Evolutionary conservation across 1,284 basidiomycete species (phyloP).

Genomic region (Ceratobasidium sp.): DNA sequence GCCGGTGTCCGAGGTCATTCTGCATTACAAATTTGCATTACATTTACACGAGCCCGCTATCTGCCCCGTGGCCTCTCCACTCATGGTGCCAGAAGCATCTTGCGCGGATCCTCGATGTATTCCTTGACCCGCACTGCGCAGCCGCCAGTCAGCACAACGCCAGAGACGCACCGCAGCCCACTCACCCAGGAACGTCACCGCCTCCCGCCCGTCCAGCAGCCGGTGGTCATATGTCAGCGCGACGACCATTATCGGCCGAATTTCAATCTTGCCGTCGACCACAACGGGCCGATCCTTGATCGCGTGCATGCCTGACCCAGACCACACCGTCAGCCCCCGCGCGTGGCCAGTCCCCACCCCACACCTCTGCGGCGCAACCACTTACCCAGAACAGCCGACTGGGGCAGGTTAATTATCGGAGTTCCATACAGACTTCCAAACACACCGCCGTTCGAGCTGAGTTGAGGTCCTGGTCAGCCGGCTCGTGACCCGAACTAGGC

Average conservation of each 20-base stretch:
- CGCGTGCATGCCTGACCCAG: conserved; percentile 84
- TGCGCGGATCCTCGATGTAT: conserved; percentile 75
- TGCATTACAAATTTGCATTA: conserved; percentile 36
- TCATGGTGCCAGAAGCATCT: conserved; percentile 65
- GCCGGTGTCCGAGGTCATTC: background rate
- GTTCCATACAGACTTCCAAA: conserved; percentile 98
- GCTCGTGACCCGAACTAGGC: background rate
- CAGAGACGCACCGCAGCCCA: conserved; percentile 49
- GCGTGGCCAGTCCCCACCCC: conserved; percentile 28
- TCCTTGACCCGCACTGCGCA: conserved; percentile 74
- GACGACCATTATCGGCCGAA: conserved; percentile 96
- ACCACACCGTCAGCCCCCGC: conserved; percentile 28
- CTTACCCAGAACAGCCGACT: conserved; percentile 89
- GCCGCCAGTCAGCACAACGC: conserved; percentile 26
- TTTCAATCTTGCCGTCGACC: conserved; percentile 93
- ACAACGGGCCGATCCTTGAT: conserved; percentile 97
- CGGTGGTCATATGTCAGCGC: conserved; percentile 97
- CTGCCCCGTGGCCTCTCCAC: conserved; percentile 26
- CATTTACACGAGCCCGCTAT: conserved; percentile 27
- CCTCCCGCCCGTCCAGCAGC: conserved; percentile 95
- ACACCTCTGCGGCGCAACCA: conserved; percentile 47
- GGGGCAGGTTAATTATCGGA: conserved; percentile 97
- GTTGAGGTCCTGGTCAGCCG: conserved; percentile 16
- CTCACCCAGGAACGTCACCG: conserved; percentile 96
- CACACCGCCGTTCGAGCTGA: conserved; percentile 96